Conservation (phyloP, 2,329 filamentous ascomycete species). For the Stagonosporopsis rhizophila region DNA sequence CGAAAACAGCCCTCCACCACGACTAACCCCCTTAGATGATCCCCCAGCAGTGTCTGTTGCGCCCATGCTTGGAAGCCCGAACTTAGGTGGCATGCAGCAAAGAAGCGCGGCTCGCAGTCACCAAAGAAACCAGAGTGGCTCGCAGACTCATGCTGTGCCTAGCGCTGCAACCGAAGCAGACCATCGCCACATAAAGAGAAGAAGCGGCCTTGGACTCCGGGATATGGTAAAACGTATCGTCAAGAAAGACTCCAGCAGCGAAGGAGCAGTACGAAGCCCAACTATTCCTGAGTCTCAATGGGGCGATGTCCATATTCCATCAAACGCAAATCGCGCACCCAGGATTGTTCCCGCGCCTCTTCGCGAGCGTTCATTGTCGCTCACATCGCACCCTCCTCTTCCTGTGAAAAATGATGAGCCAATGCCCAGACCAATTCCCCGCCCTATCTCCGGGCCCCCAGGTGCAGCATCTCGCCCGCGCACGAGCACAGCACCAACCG, state of each 20-base stretch:
- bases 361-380: conserved; percentile 1
- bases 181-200: conserved; percentile 21
- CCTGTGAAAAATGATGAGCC: neutral
- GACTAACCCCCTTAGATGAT: conserved; percentile 25
- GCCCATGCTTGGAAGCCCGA: conserved; percentile 6
- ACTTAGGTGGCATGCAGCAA: conserved; percentile 14
- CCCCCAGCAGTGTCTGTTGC: conserved; percentile 15
- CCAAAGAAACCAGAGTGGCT: conserved; percentile 22
- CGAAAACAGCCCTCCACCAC: conserved; percentile 25
- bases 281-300: conserved; percentile 5
- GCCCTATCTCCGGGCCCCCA: conserved; percentile 7
- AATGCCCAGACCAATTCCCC: conserved; percentile 5
- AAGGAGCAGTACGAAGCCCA: conserved; percentile 4
- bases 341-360: neutral
- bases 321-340: neutral
- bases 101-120: conserved; percentile 1
- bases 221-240: conserved; percentile 40
- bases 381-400: conserved; percentile 1
- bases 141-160: conserved; percentile 27
- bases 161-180: conserved; percentile 34
- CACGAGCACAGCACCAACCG: conserved; percentile 13
- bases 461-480: conserved; percentile 3
- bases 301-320: conserved; percentile 1
- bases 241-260: conserved; percentile 27
- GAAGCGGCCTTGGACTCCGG: conserved; percentile 32